Evolutionary conservation across 1,284 basidiomycete species (phyloP), one percentile per base, ranked within the genome.

Genomic region (Lentinula novae-zelandiae): DNA sequence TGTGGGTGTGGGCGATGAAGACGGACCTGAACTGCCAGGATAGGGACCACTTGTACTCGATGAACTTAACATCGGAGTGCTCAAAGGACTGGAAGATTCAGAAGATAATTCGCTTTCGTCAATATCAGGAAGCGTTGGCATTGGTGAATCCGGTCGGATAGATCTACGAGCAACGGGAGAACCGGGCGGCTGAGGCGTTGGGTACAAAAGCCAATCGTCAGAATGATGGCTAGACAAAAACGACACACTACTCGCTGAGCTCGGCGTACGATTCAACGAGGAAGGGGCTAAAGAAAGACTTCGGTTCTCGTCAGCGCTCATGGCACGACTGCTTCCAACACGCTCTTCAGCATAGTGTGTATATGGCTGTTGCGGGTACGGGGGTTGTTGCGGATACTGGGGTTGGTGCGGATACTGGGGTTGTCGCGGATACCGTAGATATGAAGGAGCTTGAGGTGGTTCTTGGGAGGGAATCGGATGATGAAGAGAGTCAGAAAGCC

Each of bases 181-280:
- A 48, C 49, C 60, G 1, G 57, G 36, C 3, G 57, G 42, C 38
- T 55, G 46, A 3, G 53, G 42, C 1, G 53, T 53, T 13, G 54
- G 56, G 38, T 62, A 63, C 22, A 65, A 39, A 7, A 61, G 49
- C 64, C 64, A 65, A 65, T 90, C 89, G 61, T 92, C 89, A 0
- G 89, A 91, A 65, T 91, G 86, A 65, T 88, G 86, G 9, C 90
- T 91, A 1, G 87, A 88, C 58, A 91, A 67, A 69, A 83, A 91
- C 0, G 87, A 89, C 36, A 79, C 70, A 33, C 76, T 79, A 56
- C 82, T 84, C n/a, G 75, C 77, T 12, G 82, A 80, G 63, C 82
- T 82, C 40, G 78, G 74, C 34, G 78, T 67, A 12, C 64, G 53
- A 39, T 54, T 63, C 9, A 63, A 52, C n/a, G 48, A 56, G 27